Base-by-base conservation (phyloP, 2,329 filamentous ascomycete genomes). In the Talaromyces sp. region DNA sequence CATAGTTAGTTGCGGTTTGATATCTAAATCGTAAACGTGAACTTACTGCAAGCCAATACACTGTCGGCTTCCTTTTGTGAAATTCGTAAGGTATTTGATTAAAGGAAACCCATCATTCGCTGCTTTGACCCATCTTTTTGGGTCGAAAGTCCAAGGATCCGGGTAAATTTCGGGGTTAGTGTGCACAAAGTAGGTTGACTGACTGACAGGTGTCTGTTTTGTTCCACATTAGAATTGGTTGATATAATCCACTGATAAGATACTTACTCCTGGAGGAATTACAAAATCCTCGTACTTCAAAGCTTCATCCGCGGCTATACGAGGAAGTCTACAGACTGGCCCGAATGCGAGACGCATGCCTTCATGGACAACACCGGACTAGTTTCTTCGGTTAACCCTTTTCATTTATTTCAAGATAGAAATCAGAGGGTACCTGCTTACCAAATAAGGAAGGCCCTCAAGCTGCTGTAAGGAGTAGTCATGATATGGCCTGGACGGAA, bases 151-250 rank as follows among this genome's bases (percentile, higher is more conserved):
- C 1, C 59, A 48, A 0, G 69, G 63, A 5, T 66, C 38, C 1
- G 71, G 69, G 56, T 72, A 73, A 46, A 73, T 63, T 1, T 54
- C 56, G 5, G 66, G 61, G 51, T 72, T 66, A 29, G 66, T 51
- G 59, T 69, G 65, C 24, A 71, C 57, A 43, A 66, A 57, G 41
- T 68, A 66, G 5, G 67, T 65, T 0, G 72, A 54, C 35, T 58
- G 29, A 46, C 55, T 57, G 38, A 57, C 41, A 32, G 55, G 8
- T 12, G 41, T 32, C 41, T 57, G n/a, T 29, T 24, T 14, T n/a
- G n/a, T 17, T 21, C 9, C 27, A 6, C 8, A 12, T 35, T n/a
- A 48, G 41, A 2, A n/a, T 24, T n/a, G 5, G 31, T 29, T 56
- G 9, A 46, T 11, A 32, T 31, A 8, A 29, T 7, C 17, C 1